Evolutionary conservation across 1,284 basidiomycete genomes (phyloP).

Genomic region (Wallemia mellicola): DNA sequence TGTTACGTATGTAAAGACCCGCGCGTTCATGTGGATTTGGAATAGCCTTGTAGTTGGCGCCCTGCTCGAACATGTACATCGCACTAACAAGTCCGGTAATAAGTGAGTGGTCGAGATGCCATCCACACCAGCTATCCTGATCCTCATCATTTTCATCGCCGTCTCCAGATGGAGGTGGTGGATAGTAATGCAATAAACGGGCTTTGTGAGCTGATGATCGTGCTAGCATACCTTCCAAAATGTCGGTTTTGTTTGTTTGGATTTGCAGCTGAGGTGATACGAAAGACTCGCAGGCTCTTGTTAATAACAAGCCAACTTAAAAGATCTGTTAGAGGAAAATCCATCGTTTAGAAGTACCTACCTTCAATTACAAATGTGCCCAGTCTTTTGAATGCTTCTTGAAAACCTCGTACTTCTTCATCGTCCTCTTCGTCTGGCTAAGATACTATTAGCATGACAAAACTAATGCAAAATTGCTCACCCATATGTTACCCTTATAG

Average conservation of each 20-base stretch:
- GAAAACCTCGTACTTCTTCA: constrained; percentile 35
- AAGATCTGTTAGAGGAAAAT: constrained; percentile 23
- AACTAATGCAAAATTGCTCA: not conserved
- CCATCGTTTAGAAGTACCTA: constrained; percentile 12
- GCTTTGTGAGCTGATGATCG: constrained; percentile 26
- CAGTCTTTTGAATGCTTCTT: constrained; percentile 53
- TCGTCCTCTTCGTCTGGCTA: constrained; percentile 37
- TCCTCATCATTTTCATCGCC: constrained; percentile 21
- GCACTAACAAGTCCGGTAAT: not conserved
- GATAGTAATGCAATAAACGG: constrained; percentile 69
- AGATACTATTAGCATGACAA: constrained; percentile 28
- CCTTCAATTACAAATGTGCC: constrained; percentile 22
- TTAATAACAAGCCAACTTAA: constrained; percentile 43
- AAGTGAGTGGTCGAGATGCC: constrained; percentile 19
- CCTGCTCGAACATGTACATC: constrained; percentile 25
- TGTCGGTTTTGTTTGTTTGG: not conserved
- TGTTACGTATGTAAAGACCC: constrained; percentile 63
- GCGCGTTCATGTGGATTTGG: constrained; percentile 17
- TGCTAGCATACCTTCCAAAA: not conserved
- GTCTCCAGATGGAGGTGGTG: constrained; percentile 23
- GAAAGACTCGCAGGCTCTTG: constrained; percentile 57
- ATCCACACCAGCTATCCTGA: constrained; percentile 36
- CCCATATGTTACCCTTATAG: not conserved
- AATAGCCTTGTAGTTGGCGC: constrained; percentile 26
- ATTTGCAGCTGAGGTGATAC: constrained; percentile 9